Evolutionary conservation across 306 rosid species (phyloP), one percentile per base, ranked within the genome.

Genomic region (Begonia peltatifolia): DNA sequence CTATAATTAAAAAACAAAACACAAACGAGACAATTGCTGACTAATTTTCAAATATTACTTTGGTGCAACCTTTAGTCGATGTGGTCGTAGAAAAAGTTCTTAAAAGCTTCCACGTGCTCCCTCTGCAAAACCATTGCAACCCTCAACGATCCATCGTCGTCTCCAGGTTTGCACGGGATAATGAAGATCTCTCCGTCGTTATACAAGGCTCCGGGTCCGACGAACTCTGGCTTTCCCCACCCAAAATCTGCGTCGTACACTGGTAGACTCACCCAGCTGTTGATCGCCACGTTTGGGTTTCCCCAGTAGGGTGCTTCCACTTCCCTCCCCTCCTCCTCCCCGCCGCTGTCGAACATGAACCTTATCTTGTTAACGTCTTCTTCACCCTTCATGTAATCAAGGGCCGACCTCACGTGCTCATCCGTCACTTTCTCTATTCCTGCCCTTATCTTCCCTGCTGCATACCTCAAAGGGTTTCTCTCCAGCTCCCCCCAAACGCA

Each of bases 191-290:
- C 67, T 8, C 86, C 94, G 58, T 84, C 94, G 6, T 14, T 30
- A 3, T 51, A 71, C 54, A 73, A 69, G 0, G 79, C 42, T 4
- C 78, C 78, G 0, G 81, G 78, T 2, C 81, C 83, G 71, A 76
- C 74, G 42, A 66, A 69, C 22, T 63, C 35, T 20, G 77, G 79
- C 35, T 72, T 78, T 2, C 86, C 83, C 88, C 83, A 77, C 5
- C 94, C 94, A 62, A 84, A 84, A 53, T 84, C 85, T 25, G 68
- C 57, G 8, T 73, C 85, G 52, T 78, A 61, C 0, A 80, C 14
- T 0, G 88, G 83, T 41, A 84, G 30, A 0, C 79, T 68, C 54
- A 84, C 53, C 94, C 84, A 84, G 51, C 79, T 73, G 23, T 69
- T 79, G 1, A 78, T 71, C 0, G 71, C 74, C 1, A 84, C 38